Conservation (phyloP, 2,329 filamentous ascomycete species). For the Hymenoscyphus infarciens region DNA sequence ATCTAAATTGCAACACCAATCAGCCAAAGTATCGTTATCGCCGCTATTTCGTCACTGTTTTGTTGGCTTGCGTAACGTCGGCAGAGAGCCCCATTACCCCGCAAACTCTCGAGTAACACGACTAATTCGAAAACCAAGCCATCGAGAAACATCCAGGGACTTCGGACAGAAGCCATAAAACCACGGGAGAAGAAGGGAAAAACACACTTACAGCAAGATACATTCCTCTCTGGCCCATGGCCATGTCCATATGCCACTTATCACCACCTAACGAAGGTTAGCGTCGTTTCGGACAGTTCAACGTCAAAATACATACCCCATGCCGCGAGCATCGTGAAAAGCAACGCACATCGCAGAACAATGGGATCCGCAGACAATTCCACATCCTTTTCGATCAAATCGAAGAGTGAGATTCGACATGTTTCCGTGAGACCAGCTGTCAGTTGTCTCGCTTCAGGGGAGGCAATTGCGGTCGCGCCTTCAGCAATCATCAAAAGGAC, state of each 20-base stretch:
- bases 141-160: neutral
- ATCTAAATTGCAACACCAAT: conserved; percentile 43
- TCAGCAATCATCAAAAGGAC: conserved; percentile 71
- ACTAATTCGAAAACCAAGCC: neutral
- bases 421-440: conserved; percentile 66
- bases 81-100: neutral
- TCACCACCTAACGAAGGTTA: conserved; percentile 45
- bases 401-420: conserved; percentile 68
- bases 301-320: conserved; percentile 48
- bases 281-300: neutral
- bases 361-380: conserved; percentile 63
- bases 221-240: conserved; percentile 71
- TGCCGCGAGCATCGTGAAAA: conserved; percentile 65
- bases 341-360: conserved; percentile 60
- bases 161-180: neutral
- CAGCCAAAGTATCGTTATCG: conserved; percentile 2
- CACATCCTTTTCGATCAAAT: conserved; percentile 68
- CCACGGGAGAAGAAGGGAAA: neutral
- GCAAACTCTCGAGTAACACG: neutral
- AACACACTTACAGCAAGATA: conserved; percentile 55
- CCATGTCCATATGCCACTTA: conserved; percentile 75
- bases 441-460: conserved; percentile 60
- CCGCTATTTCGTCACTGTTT: neutral
- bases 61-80: neutral
- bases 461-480: conserved; percentile 63